phyloP scores from a whole-genome alignment of 129 eudicot genomes.

The Chrysanthemum makinoi region DNA sequence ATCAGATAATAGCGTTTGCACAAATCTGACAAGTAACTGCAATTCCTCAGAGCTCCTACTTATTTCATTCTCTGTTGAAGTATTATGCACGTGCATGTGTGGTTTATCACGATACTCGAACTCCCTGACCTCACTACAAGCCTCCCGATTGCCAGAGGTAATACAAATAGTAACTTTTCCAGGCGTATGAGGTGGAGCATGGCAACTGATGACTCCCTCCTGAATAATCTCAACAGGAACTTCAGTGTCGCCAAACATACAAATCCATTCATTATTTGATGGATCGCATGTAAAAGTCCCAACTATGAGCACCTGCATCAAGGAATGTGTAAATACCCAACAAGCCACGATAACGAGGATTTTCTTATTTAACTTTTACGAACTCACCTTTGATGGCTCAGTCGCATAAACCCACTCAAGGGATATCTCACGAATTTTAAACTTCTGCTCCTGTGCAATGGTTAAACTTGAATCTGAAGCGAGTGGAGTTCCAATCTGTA shows the following conservation, averaged over 20 bases:
- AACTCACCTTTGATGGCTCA: too few relatives aligned
- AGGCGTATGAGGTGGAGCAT: conserved; percentile 67
- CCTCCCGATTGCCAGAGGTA: conserved; percentile 77
- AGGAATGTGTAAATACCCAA: conserved; percentile 12
- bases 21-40: conserved; percentile 65
- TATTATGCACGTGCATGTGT: conserved; percentile 27
- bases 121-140: conserved; percentile 96
- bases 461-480: too few relatives aligned
- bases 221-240: conserved; percentile 84
- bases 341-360: too few relatives aligned
- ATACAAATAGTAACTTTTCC: conserved; percentile 78
- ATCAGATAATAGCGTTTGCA: conserved; percentile 56
- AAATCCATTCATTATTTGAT: conserved; percentile 60
- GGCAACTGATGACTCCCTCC: conserved; percentile 75
- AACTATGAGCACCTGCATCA: conserved; percentile 71
- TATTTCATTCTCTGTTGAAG: conserved; percentile 39
- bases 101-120: conserved; percentile 19
- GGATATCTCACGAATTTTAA: too few relatives aligned
- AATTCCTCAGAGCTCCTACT: conserved; percentile 60
- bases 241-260: conserved; percentile 94
- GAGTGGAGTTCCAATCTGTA: too few relatives aligned
- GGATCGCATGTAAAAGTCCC: conserved; percentile 83
- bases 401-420: too few relatives aligned
- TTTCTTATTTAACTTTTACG: too few relatives aligned
- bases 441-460: too few relatives aligned